Evolutionary conservation across 495 filamentous ascomycete species (phyloP), one percentile per base, ranked within the genome.

Genomic region (Xylaria bambusicola): DNA sequence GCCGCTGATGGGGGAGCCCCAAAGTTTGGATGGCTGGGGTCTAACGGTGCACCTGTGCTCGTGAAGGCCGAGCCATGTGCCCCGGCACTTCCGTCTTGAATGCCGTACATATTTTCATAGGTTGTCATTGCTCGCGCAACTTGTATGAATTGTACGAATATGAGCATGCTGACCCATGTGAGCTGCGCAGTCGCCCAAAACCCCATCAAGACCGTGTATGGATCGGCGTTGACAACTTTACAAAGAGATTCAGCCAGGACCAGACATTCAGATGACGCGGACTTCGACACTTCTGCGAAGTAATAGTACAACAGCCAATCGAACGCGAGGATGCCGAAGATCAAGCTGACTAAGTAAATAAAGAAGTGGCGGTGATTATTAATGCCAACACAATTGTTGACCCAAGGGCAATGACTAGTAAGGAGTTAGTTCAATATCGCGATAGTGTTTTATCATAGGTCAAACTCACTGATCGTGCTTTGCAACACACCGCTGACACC

Each of bases 351-450:
- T 31, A 97, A 80, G 68, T 96, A 98, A 21, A 97, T 72, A 57
- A 97, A 88, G 75, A 98, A 98, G 66, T 97, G 95, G 4, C 94
- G 86, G 64, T 96, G 87, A 69, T 98, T 98, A 68, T 96, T 97
- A 38, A 93, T 81, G 41, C 89, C 94, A 38, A 98, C 84, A 68
- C 94, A 98, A 75, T 97, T 97, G 72, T 94, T 87, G 36, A 97
- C 91, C 94, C 94, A 98, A 0, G 94, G 94, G 66, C 94, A 98
- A 70, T 98, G 94, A 66, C 93, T 98, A 57, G 33, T 23, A 27
- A n/a, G 13, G 8, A 5, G 71, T 89, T 70, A 87, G 48, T 24
- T 5, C 10, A 8, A 23, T 18, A 52, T n/a, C 7, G 27, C 4
- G 15, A 31, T 44, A 51, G 21, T 12, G 26, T 21, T 5, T 9